A percentile compares a stretch with the other conserved stretches of the same genome.
Evolutionary conservation across 139 green algal genomes (phyloP).

Genomic region (Spirogloea muscicola): DNA sequence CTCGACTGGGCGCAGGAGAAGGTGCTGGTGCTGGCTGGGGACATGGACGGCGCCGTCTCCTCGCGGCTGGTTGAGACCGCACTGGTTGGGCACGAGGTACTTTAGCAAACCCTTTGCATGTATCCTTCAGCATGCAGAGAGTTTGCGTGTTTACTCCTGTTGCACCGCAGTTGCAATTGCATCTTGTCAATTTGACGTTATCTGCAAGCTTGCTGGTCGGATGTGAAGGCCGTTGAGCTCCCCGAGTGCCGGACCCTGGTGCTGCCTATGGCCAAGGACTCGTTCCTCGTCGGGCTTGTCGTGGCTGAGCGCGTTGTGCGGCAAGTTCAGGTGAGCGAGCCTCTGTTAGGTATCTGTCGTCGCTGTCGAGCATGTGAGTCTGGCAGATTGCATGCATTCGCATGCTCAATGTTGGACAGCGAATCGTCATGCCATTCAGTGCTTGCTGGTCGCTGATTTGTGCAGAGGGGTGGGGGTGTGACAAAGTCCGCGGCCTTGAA

Average conservation of each 20-base stretch:
- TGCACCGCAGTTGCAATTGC: too few species aligned
- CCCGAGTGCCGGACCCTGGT: constrained; percentile 8
- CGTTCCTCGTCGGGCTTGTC: constrained; percentile 18
- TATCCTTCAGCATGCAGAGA: too few species aligned
- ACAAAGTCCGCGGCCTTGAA: not conserved
- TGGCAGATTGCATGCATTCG: not conserved
- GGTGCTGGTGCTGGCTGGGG: not conserved
- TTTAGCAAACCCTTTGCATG: too few species aligned
- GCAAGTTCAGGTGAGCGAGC: too few species aligned
- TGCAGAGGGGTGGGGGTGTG: not conserved
- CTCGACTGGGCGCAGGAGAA: not conserved
- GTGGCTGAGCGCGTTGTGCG: not conserved
- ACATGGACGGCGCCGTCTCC: not conserved
- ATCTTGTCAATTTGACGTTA: too few species aligned
- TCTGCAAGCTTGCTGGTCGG: too few species aligned
- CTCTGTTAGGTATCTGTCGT: too few species aligned
- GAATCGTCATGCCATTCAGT: not conserved
- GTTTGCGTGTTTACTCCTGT: too few species aligned
- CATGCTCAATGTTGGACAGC: not conserved
- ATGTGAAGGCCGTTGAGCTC: constrained; percentile 4
- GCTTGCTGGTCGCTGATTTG: not conserved
- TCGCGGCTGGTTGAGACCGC: not conserved
- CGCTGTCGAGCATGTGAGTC: too few species aligned
- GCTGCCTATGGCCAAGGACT: constrained; percentile 3
- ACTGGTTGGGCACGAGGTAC: constrained; percentile 11